Conservation (phyloP, 2,329 filamentous ascomycete genomes). For the Cercospora citrullina region DNA sequence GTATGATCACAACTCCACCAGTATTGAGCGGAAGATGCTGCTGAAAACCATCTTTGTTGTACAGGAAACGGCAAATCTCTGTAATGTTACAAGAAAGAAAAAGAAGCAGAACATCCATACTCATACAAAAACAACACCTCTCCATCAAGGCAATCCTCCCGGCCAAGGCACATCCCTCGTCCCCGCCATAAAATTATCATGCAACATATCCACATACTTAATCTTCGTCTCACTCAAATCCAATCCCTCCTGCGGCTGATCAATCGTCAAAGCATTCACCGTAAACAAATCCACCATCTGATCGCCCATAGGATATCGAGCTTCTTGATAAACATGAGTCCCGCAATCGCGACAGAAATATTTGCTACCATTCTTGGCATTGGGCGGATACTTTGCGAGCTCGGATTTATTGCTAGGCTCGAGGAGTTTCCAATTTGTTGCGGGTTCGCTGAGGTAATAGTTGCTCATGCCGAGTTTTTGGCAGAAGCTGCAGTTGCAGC, state of each 20-base stretch:
- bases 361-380: background rate
- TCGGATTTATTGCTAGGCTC: background rate
- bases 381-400: background rate
- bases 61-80: background rate
- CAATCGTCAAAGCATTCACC: constrained; percentile 22
- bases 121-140: background rate
- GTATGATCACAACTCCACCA: background rate
- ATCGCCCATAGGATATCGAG: background rate
- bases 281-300: constrained; percentile 6
- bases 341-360: constrained; percentile 11
- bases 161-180: constrained; percentile 1
- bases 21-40: background rate
- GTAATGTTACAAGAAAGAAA: background rate
- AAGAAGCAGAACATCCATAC: background rate
- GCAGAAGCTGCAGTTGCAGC: constrained; percentile 15
- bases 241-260: constrained; percentile 20
- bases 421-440: background rate
- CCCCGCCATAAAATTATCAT: background rate
- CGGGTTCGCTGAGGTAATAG: background rate
- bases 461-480: constrained; percentile 6
- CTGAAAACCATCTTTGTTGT: background rate
- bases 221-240: constrained; percentile 22
- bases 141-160: background rate
- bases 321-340: constrained; percentile 1
- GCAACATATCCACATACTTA: constrained; percentile 24